Base-by-base conservation (phyloP, 2,329 filamentous ascomycete species). In the Penicillium crustosum region DNA sequence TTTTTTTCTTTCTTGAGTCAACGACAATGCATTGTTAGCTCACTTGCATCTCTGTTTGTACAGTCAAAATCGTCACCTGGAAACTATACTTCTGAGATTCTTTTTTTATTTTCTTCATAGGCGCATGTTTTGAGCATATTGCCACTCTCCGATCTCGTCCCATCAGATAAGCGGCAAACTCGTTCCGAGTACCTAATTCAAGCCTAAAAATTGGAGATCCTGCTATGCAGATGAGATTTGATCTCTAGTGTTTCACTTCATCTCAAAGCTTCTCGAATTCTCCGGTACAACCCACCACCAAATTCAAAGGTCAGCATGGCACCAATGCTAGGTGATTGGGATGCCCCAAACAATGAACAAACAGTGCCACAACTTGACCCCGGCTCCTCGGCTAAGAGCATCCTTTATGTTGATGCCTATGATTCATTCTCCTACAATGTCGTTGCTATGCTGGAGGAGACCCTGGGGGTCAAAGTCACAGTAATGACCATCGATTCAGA, bases 351-450 rank as follows among this genome's bases (percentile, higher is more conserved):
- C 23, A 39, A 23, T 27, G 23, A 25, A 42, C 36, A 43, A 50
- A 19, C 42, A 42, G 44, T 50, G 56, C 52, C 35, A 10, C 31
- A 39, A 21, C 25, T 52, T 19, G 43, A 35, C 12, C 42, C 35
- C 19, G 36, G 47, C 43, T n/a, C 35, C 49, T 29, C 61, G 25
- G 12, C 41, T 44, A 71, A 67, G 50, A 70, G 64, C 59, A 89
- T 97, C 61, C 85, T 97, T 62, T 96, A 96, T 77, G 82, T 99
- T 65, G 94, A 97, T 74, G 93, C 93, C 61, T 96, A 96, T 76
- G 94, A 99, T 78, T 97, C 93, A 42, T 99, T 97, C 77, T 91
- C 92, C 55, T 93, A 96, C 77, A 97, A 97, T 77, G 94, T 97
- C 68, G 86, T 95, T 53, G 87, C 90, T 6, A 84, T 96, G 35